Percentiles rank a stretch among this genome's conserved stretches.
Evolutionary conservation across 2,329 filamentous ascomycete genomes (phyloP).

Genomic region (Pseudocercospora musae): DNA sequence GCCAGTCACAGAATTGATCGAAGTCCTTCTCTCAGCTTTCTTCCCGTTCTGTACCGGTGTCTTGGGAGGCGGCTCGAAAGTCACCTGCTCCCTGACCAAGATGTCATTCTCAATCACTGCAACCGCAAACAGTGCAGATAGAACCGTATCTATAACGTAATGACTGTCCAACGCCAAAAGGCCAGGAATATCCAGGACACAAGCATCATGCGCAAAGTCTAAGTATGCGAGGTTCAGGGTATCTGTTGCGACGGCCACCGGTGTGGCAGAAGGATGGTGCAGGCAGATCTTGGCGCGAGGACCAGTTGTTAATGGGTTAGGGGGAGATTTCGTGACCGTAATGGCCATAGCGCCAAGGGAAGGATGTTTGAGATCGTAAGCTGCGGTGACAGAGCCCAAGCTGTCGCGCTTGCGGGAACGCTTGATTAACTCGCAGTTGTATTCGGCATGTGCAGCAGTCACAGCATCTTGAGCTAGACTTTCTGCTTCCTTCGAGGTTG

Average conservation of each 20-base stretch:
- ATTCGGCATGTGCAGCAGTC: conserved; percentile 61
- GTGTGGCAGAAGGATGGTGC: conserved; percentile 40
- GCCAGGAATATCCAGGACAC: conserved; percentile 45
- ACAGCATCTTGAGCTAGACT: conserved; percentile 58
- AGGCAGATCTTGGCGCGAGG: conserved; percentile 34
- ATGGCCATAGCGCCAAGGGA: conserved; percentile 44
- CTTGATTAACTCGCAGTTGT: conserved; percentile 70
- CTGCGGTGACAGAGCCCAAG: conserved; percentile 31
- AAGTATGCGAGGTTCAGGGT: conserved; percentile 44
- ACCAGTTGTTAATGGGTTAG: conserved; percentile 6
- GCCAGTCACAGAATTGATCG: conserved; percentile 9
- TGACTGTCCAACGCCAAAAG: conserved; percentile 43
- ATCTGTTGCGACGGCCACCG: conserved; percentile 39
- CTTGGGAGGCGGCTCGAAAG: conserved; percentile 34
- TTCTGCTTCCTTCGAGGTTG: conserved; percentile 62
- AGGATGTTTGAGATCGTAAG: conserved; percentile 47
- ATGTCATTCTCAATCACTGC: conserved; percentile 45
- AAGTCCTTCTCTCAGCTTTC: conserved; percentile 14
- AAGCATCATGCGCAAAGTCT: conserved; percentile 42
- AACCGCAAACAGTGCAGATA: conserved; percentile 43
- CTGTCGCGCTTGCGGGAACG: conserved; percentile 33
- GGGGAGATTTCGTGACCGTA: conserved; percentile 38
- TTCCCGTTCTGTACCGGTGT: conserved; percentile 22
- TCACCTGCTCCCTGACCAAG: conserved; percentile 25
- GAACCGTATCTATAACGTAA: conserved; percentile 46